A percentile compares a stretch with the other conserved stretches of the same genome.
phyloP scores from a whole-genome alignment of 2,329 filamentous ascomycete genomes.

The Venturia nashicola region DNA sequence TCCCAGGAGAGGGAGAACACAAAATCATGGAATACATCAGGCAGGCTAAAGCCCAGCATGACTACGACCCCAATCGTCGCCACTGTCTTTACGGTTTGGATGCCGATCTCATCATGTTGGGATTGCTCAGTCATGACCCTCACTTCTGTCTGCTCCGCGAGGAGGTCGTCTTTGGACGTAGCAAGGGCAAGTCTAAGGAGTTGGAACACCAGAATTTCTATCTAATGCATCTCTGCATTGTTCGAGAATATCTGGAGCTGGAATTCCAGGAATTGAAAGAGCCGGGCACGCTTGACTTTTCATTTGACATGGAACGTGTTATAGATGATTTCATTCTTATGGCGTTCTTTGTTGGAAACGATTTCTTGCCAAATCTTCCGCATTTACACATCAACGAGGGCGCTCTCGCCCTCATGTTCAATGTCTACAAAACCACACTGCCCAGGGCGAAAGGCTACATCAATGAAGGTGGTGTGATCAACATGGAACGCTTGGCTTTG shows the following conservation, averaged over 20 bases:
- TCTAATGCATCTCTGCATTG: constrained; percentile 91
- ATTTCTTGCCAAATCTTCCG: constrained; percentile 94
- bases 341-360: constrained; percentile 98
- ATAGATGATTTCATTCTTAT: constrained; percentile 99
- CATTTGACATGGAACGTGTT: constrained; percentile 86
- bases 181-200: constrained; percentile 83
- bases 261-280: constrained; percentile 89
- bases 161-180: constrained; percentile 92
- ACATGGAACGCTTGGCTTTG: constrained; percentile 63
- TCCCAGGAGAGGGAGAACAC: constrained; percentile 95
- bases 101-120: constrained; percentile 97
- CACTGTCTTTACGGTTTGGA: constrained; percentile 97
- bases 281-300: constrained; percentile 57
- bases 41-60: constrained; percentile 86
- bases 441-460: constrained; percentile 87
- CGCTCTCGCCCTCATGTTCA: constrained; percentile 92
- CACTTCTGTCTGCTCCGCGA: constrained; percentile 96
- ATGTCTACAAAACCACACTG: constrained; percentile 83
- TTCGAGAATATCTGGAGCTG: constrained; percentile 89
- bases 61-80: constrained; percentile 84
- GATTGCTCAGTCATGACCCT: constrained; percentile 90
- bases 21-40: constrained; percentile 99
- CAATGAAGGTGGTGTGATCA: constrained; percentile 89
- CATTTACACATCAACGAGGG: constrained; percentile 98
- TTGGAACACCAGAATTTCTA: constrained; percentile 98